A percentile compares a stretch with the other conserved stretches of the same genome.
Conservation (phyloP, 2,329 filamentous ascomycete species). For the Dryadomyces quercus-mongolicae region DNA sequence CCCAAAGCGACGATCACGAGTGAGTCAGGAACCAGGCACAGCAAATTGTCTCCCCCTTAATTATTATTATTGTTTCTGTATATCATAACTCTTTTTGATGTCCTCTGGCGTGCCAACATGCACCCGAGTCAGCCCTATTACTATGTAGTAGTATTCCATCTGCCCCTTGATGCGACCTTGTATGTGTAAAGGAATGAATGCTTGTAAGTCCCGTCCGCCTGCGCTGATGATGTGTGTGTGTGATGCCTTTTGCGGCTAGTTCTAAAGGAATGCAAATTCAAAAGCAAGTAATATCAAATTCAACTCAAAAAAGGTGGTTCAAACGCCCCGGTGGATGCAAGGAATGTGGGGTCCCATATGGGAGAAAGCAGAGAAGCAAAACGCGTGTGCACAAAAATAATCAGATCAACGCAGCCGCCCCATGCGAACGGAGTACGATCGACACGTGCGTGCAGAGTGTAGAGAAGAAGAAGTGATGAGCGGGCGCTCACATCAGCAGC, state of each 20-base stretch:
- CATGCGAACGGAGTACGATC: neutral
- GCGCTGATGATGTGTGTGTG: neutral
- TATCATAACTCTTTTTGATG: neutral
- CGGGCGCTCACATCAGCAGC: conserved; percentile 10
- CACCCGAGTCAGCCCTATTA: neutral
- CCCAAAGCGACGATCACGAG: no score
- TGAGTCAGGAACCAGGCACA: no score
- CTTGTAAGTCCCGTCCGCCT: neutral
- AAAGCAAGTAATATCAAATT: neutral
- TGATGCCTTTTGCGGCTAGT: neutral
- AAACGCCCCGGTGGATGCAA: conserved; percentile 11
- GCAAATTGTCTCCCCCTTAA: no score
- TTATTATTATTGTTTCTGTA: no score
- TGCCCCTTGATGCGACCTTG: neutral
- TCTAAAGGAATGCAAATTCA: neutral
- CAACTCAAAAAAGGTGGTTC: neutral
- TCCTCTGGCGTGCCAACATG: neutral
- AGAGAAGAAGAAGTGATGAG: no score
- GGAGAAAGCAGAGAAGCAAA: neutral
- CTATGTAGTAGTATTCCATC: neutral
- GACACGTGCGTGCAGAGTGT: no score
- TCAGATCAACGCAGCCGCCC: no score
- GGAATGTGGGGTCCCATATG: conserved; percentile 8
- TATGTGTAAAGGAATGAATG: conserved; percentile 1
- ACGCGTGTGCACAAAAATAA: no score